phyloP scores from a whole-genome alignment of 1,284 basidiomycete genomes.

The Salmacisia buchloeana region DNA sequence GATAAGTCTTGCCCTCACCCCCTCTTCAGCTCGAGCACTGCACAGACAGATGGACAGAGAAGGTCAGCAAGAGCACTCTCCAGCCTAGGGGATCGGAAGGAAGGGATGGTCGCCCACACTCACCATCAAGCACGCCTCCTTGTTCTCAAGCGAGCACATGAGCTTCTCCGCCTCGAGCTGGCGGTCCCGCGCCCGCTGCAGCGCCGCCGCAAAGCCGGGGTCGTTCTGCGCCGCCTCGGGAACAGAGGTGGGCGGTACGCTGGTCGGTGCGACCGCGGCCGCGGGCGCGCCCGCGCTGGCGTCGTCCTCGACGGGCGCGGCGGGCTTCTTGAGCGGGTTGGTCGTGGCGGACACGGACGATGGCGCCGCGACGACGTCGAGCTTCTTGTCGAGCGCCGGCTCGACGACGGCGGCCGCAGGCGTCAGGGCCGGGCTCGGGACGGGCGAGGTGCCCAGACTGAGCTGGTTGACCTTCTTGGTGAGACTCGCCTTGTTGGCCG shows the following conservation, averaged over 20 bases:
- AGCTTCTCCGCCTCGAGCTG: conserved; percentile 75
- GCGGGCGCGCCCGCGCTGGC: conserved; percentile 10
- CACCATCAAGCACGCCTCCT: conserved; percentile 53
- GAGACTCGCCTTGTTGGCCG: conserved; percentile 52
- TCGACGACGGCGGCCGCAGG: conserved; percentile 10
- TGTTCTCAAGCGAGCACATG: conserved; percentile 78
- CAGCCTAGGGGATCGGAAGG: too few species aligned
- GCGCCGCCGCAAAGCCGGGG: conserved; percentile 75
- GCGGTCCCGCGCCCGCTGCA: conserved; percentile 66
- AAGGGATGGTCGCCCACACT: neutral
- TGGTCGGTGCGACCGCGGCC: neutral
- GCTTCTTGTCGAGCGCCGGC: conserved; percentile 3
- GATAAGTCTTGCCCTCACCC: neutral
- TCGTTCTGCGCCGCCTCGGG: conserved; percentile 54
- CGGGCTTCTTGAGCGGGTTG: conserved; percentile 54
- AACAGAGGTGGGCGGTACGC: conserved; percentile 13
- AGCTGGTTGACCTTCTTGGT: conserved; percentile 26
- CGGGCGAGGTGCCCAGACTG: too few species aligned
- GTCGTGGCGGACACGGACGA: conserved; percentile 58
- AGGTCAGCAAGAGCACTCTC: too few species aligned
- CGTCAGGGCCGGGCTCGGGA: neutral
- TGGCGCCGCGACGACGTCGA: conserved; percentile 10
- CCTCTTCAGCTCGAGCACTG: conserved; percentile 14
- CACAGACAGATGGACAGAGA: neutral
- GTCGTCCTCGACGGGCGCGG: neutral